Evolutionary conservation across 495 filamentous ascomycete species (phyloP).

Genomic region (Pseudevernia furfuracea): DNA sequence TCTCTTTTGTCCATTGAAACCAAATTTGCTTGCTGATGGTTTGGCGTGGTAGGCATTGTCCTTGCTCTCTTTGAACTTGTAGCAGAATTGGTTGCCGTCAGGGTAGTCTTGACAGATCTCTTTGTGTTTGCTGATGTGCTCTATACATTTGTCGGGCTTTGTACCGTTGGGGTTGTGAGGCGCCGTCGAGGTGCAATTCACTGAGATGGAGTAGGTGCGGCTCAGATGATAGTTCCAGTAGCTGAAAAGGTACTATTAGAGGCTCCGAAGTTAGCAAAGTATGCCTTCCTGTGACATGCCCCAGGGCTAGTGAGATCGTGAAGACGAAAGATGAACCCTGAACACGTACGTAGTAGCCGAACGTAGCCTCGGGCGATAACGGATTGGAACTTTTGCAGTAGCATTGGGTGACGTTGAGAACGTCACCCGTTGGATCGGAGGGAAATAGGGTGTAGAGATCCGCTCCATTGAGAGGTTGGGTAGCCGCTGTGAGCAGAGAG

Average conservation of each 20-base stretch:
- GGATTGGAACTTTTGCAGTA: neutral
- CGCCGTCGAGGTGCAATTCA: neutral
- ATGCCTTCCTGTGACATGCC: neutral
- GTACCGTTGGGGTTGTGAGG: neutral
- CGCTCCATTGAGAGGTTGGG: neutral
- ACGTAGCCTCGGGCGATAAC: neutral
- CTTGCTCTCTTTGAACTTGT: neutral
- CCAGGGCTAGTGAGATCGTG: neutral
- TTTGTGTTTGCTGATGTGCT: neutral
- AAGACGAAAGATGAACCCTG: neutral
- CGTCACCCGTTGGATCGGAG: neutral
- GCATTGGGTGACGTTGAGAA: slow-evolving; percentile 5
- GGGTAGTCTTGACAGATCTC: neutral
- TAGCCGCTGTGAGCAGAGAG: neutral
- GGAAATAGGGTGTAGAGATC: neutral
- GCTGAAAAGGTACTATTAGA: neutral
- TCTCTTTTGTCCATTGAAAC: neutral
- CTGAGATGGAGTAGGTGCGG: neutral
- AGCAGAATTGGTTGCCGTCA: slow-evolving; percentile 6
- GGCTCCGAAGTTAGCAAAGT: neutral
- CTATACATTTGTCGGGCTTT: neutral
- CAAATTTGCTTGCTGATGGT: neutral
- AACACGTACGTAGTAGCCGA: slow-evolving; percentile 8
- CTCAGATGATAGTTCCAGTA: neutral
- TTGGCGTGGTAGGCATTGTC: neutral